phyloP scores from a whole-genome alignment of 768 basidiomycete species.

The Suillus paluster region DNA sequence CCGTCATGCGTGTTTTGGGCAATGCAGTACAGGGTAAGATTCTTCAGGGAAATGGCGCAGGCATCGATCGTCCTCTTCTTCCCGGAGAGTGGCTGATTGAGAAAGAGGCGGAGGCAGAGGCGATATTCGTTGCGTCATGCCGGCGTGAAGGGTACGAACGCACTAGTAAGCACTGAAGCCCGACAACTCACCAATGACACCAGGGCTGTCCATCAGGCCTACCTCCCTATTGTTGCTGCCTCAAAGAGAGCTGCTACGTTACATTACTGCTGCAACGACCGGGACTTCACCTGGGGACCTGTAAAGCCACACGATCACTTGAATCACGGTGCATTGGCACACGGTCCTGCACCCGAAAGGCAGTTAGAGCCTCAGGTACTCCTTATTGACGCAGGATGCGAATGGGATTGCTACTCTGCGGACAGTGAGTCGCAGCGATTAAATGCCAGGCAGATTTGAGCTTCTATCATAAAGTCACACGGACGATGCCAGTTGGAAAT shows the following conservation, averaged over 20 bases:
- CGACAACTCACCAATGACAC: not conserved
- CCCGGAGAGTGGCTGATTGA: constrained; percentile 88
- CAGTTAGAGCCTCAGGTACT: constrained; percentile 70
- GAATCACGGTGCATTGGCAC: constrained; percentile 53
- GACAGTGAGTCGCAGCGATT: constrained; percentile 49
- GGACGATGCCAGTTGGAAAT: constrained; percentile 93
- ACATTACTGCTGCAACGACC: constrained; percentile 95
- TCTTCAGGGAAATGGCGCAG: constrained; percentile 45
- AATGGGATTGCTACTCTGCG: constrained; percentile 73
- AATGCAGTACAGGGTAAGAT: constrained; percentile 65
- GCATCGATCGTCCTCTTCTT: constrained; percentile 51
- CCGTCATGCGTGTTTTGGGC: constrained; percentile 90
- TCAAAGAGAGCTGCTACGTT: constrained; percentile 86
- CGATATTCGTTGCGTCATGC: constrained; percentile 90
- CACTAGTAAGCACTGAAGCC: not conserved
- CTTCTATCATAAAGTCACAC: constrained; percentile 63
- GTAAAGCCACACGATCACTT: constrained; percentile 56
- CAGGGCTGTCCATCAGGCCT: constrained; percentile 86
- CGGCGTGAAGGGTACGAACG: constrained; percentile 77
- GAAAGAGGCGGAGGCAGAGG: constrained; percentile 94
- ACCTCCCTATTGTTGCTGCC: constrained; percentile 91
- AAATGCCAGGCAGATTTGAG: constrained; percentile 19
- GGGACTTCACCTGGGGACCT: constrained; percentile 86
- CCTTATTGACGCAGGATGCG: constrained; percentile 94
- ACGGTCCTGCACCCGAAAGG: constrained; percentile 37